phyloP scores from a whole-genome alignment of 257 asterid species.

The Solanum dulcamara region DNA sequence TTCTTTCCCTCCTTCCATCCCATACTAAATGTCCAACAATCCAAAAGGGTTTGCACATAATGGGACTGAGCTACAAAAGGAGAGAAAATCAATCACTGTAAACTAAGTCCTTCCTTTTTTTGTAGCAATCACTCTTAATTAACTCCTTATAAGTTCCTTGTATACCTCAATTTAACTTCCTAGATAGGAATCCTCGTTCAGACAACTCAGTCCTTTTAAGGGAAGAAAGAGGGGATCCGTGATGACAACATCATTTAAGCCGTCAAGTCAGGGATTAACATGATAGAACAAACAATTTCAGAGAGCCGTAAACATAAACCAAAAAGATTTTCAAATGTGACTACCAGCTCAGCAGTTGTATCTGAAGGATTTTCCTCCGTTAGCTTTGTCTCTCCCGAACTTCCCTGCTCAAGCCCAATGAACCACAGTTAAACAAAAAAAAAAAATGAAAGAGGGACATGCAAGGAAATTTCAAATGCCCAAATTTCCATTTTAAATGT shows the following conservation, averaged over 20 bases:
- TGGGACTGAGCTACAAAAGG: neutral
- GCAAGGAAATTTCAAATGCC: neutral
- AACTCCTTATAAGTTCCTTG: neutral
- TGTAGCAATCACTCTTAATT: neutral
- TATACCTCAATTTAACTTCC: neutral
- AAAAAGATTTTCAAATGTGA: neutral
- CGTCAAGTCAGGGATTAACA: neutral
- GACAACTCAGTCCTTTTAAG: neutral
- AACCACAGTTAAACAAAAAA: neutral
- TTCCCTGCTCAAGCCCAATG: constrained; percentile 11
- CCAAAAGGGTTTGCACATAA: neutral
- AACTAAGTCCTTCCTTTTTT: neutral
- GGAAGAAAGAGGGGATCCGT: neutral
- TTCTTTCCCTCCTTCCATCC: neutral
- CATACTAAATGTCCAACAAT: neutral
- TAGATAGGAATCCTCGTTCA: neutral
- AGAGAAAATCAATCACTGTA: neutral
- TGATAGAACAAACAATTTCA: neutral
- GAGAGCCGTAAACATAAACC: neutral
- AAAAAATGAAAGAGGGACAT: neutral
- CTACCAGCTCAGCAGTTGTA: constrained; percentile 18
- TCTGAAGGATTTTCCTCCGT: constrained; percentile 12
- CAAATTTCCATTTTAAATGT: neutral
- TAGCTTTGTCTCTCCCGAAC: constrained; percentile 12
- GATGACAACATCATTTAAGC: neutral